Conservation (phyloP, 2,329 filamentous ascomycete species). For the Colletotrichum sp. region DNA sequence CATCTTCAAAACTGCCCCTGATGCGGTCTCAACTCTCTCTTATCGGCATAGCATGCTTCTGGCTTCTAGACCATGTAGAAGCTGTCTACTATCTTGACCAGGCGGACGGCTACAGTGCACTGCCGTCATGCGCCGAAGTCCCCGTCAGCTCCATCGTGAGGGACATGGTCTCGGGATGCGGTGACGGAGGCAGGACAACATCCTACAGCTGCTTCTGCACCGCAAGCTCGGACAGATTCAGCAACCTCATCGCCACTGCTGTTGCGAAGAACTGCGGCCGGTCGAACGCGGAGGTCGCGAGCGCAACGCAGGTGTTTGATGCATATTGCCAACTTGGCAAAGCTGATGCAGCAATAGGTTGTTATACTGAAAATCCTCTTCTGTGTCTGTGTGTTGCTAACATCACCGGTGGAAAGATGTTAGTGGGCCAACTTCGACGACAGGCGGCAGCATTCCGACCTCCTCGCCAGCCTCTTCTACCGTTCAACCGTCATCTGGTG, state of each 20-base stretch:
- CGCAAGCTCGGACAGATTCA: not conserved
- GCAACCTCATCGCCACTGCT: not conserved
- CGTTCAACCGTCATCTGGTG: not conserved
- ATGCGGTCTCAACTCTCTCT: not conserved
- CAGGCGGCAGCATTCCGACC: not conserved
- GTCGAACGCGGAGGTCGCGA: not conserved
- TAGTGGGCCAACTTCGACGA: not conserved
- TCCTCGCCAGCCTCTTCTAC: not conserved
- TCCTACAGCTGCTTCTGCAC: not conserved
- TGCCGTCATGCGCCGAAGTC: not conserved
- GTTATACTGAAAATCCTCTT: accelerated
- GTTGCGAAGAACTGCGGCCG: not conserved
- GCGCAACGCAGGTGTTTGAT: not conserved
- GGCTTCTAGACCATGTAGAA: not conserved
- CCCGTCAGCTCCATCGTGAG: not conserved
- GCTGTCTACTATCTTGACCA: not conserved
- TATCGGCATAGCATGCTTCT: not conserved
- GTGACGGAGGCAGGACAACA: not conserved
- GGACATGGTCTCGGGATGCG: not conserved
- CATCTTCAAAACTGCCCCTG: not conserved
- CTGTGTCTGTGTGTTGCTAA: not conserved
- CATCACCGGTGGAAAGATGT: not conserved
- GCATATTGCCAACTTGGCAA: not conserved
- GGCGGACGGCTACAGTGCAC: not conserved
- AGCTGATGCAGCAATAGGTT: not conserved